phyloP scores from a whole-genome alignment of 2,329 filamentous ascomycete species.

The Ophiostoma fasciatum region DNA sequence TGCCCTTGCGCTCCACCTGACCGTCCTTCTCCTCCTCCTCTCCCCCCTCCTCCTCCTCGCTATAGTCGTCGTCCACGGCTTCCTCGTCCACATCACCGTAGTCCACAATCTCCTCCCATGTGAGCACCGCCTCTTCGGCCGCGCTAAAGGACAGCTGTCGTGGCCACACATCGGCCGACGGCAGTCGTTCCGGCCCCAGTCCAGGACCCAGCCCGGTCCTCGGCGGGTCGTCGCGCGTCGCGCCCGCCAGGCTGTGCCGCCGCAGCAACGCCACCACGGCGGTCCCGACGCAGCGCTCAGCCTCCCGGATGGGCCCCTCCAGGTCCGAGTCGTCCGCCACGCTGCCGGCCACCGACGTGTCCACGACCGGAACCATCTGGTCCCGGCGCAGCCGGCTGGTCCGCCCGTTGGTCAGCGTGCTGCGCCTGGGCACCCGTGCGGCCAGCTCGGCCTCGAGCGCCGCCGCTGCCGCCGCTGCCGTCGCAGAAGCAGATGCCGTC shows the following conservation, averaged over 20 bases:
- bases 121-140: slow-evolving; percentile 58
- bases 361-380: slow-evolving; percentile 25
- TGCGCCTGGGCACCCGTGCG: background rate
- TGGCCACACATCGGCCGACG: slow-evolving; percentile 35
- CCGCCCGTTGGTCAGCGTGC: slow-evolving; percentile 3
- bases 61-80: slow-evolving; percentile 6
- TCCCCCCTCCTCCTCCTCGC: slow-evolving; percentile 9
- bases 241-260: slow-evolving; percentile 40
- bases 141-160: slow-evolving; percentile 62
- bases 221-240: slow-evolving; percentile 8
- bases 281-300: slow-evolving; percentile 25
- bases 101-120: slow-evolving; percentile 43
- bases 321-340: slow-evolving; percentile 44
- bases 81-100: slow-evolving; percentile 16
- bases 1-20: background rate
- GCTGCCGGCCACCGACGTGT: slow-evolving; percentile 43
- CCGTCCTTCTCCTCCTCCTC: background rate
- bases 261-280: slow-evolving; percentile 38
- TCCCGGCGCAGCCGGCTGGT: slow-evolving; percentile 29
- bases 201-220: no score
- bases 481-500: no score
- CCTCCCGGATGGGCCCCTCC: slow-evolving; percentile 34
- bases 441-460: slow-evolving; percentile 3
- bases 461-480: slow-evolving; percentile 5
- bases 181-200: no score